Percentiles rank a stretch among this genome's conserved stretches.
phyloP scores from a whole-genome alignment of 2,329 filamentous ascomycete genomes.

The Xylaria arbuscula region DNA sequence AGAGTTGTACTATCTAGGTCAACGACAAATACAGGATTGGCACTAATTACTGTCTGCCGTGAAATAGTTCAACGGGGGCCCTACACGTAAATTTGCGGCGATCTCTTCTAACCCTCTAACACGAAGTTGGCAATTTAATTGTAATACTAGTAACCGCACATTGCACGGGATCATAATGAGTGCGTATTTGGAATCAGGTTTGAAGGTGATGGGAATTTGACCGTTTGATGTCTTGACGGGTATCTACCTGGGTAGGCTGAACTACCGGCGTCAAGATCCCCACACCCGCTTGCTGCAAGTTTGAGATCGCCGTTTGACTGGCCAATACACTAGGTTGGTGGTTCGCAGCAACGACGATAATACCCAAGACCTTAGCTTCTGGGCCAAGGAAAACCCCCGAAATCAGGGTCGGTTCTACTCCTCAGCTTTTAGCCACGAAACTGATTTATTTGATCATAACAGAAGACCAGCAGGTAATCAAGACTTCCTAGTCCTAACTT shows the following conservation, averaged over 20 bases:
- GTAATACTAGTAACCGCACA: background rate
- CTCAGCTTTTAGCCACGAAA: background rate
- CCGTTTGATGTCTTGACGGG: background rate
- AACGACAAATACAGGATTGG: background rate
- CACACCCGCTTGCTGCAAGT: constrained; percentile 18
- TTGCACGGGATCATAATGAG: background rate
- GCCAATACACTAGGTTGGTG: too few species aligned
- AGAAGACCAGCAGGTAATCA: background rate
- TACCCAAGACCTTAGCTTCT: constrained; percentile 4
- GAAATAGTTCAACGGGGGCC: too few species aligned
- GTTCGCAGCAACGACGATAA: constrained; percentile 16
- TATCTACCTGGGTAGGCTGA: too few species aligned
- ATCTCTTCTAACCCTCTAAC: background rate
- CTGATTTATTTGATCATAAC: background rate
- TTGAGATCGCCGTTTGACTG: background rate
- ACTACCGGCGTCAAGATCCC: constrained; percentile 33
- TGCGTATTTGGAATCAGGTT: constrained; percentile 22
- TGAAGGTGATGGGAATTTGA: background rate
- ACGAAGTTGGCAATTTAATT: background rate
- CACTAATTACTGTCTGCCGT: background rate
- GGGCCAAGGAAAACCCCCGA: constrained; percentile 21
- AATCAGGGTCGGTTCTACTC: background rate
- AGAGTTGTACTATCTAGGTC: background rate
- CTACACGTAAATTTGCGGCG: too few species aligned
- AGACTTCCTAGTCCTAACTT: background rate